Evolutionary conservation across 495 filamentous ascomycete genomes (phyloP).

Genomic region (Talaromyces thailandensis): DNA sequence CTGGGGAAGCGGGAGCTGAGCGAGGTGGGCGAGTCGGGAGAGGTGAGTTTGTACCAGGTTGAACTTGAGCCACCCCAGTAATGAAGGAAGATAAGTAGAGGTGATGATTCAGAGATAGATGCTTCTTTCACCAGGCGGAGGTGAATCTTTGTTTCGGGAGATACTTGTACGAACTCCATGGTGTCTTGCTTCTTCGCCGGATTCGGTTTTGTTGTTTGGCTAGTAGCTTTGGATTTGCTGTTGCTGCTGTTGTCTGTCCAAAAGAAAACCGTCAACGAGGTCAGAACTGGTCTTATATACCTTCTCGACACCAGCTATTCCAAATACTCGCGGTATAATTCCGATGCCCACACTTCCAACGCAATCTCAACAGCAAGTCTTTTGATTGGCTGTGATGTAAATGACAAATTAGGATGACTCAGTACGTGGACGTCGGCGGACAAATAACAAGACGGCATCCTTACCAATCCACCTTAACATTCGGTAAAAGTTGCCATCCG

Average conservation of each 20-base stretch:
- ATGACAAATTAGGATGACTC: neutral
- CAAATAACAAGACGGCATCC: neutral
- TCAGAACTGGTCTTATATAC: neutral
- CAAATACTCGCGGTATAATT: neutral
- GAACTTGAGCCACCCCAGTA: conserved; percentile 35
- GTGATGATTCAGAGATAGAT: neutral
- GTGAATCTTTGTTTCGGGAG: neutral
- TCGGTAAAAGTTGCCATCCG: neutral
- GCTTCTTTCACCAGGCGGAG: neutral
- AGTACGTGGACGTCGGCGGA: too few species aligned
- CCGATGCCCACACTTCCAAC: neutral
- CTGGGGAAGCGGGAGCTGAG: conserved; percentile 15
- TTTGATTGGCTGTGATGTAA: neutral
- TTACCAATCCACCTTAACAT: neutral
- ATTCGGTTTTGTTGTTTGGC: neutral
- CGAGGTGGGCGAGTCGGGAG: conserved; percentile 11
- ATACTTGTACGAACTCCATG: neutral
- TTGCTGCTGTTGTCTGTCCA: neutral
- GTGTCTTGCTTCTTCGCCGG: neutral
- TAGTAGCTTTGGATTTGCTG: neutral
- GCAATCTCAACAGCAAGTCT: neutral
- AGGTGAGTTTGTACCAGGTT: conserved; percentile 26
- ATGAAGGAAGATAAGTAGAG: conserved; percentile 29
- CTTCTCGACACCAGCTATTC: neutral
- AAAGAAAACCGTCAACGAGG: neutral